Percentiles rank a stretch among this genome's conserved stretches.
These are phyloP conservation scores for Jaltomata sinuosa DNA, from an alignment of 257 asterid genomes.

Conservation along the genomic window DNA sequence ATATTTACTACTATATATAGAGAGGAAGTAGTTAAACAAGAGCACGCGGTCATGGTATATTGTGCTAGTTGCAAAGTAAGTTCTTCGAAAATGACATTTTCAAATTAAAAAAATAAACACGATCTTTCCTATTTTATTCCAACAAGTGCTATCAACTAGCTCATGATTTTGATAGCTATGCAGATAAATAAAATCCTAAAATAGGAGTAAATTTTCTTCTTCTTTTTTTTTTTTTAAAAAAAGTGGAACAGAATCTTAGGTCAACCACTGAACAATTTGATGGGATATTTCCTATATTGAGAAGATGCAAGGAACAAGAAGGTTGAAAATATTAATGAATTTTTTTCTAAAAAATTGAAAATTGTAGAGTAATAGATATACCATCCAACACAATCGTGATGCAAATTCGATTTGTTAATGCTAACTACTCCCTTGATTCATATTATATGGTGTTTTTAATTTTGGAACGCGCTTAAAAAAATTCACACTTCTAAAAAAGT, in stretches of 20 bases:
- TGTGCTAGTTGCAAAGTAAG: slow-evolving; percentile 2
- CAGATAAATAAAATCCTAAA: not conserved
- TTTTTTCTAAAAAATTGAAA: too few relatives aligned
- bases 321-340: not conserved
- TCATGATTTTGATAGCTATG: slow-evolving; percentile 2
- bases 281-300: not conserved
- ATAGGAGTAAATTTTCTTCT: not conserved
- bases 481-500: too few relatives aligned
- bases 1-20: not conserved
- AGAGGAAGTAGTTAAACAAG: not conserved
- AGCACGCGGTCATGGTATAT: not conserved
- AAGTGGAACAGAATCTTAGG: slow-evolving; percentile 27
- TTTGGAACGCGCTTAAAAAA: too few relatives aligned
- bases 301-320: too few relatives aligned
- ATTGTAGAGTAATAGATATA: too few relatives aligned
- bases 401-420: not conserved
- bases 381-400: not conserved
- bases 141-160: not conserved
- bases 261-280: slow-evolving; percentile 16
- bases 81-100: not conserved
- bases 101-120: not conserved
- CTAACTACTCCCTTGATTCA: not conserved
- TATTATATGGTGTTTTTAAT: not conserved
- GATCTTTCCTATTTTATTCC: not conserved
- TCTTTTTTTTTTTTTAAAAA: too few relatives aligned